phyloP scores from a whole-genome alignment of 2,329 filamentous ascomycete species.

The Emmonsiellopsis sp. region DNA sequence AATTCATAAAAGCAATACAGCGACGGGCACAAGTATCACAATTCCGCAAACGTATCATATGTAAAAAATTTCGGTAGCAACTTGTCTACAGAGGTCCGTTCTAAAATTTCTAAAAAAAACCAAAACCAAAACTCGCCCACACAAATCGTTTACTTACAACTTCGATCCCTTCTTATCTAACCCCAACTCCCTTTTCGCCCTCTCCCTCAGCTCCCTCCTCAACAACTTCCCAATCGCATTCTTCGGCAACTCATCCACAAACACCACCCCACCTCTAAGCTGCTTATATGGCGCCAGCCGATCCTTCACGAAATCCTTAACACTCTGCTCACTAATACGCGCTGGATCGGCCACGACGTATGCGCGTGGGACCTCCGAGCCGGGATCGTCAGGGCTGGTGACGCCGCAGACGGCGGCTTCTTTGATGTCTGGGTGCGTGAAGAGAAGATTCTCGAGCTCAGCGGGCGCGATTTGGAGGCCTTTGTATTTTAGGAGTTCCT shows the following conservation, averaged over 20 bases:
- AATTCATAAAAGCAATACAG: too few relatives aligned
- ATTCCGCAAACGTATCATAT: too few relatives aligned
- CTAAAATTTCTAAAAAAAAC: background rate
- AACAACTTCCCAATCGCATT: constrained; percentile 1
- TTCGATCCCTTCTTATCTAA: background rate
- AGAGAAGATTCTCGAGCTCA: constrained; percentile 1
- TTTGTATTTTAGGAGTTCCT: constrained; percentile 4
- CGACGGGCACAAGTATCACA: too few relatives aligned
- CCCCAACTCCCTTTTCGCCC: constrained; percentile 2
- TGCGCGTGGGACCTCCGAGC: background rate
- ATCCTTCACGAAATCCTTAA: constrained; percentile 2
- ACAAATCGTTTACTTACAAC: background rate
- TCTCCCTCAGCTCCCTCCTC: constrained; percentile 2
- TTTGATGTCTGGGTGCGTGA: constrained; percentile 2
- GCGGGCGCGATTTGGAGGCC: constrained; percentile 2
- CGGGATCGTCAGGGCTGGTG: background rate
- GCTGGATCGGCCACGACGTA: background rate
- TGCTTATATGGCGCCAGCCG: constrained; percentile 1
- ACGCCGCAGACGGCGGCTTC: constrained; percentile 4
- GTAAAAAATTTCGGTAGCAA: too few relatives aligned
- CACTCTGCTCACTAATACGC: background rate
- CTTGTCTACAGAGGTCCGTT: background rate
- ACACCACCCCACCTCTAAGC: constrained; percentile 1
- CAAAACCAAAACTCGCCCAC: background rate
- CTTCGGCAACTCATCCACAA: constrained; percentile 2